A percentile compares a stretch with the other conserved stretches of the same genome.
Evolutionary conservation across 108 stramenopile genomes (phyloP).

Genomic region (Ochromonas danica): DNA sequence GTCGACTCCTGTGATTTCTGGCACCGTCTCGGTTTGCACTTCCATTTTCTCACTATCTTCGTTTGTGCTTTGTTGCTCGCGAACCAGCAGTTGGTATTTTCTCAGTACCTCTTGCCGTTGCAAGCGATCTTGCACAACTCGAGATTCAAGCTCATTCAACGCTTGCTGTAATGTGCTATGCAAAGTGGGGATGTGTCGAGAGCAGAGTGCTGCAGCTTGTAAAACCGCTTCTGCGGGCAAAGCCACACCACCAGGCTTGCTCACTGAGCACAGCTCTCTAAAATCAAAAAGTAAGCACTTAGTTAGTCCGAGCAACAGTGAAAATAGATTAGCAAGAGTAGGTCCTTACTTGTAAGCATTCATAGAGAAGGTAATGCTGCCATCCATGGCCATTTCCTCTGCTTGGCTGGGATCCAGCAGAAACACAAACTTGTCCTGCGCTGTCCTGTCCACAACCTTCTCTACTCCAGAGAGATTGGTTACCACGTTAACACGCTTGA

Average conservation of each 20-base stretch:
- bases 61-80: not conserved
- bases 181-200: not conserved
- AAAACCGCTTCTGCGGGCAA: not conserved
- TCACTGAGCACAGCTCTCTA: not conserved
- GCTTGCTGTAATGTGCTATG: not conserved
- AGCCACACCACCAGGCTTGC: constrained; percentile 1
- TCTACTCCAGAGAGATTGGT: not conserved
- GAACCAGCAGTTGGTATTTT: not conserved
- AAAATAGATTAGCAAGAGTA: not conserved
- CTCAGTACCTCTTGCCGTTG: not conserved
- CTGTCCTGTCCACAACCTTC: not conserved
- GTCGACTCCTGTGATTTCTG: not conserved
- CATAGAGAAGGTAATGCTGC: constrained; percentile 16
- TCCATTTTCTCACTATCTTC: no score
- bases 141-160: not conserved
- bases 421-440: not conserved
- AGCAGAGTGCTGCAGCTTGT: not conserved
- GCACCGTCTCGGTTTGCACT: not conserved
- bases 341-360: constrained; percentile 2
- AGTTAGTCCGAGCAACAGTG: not conserved
- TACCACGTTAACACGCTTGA: not conserved
- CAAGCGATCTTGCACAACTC: not conserved
- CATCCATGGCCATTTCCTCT: constrained; percentile 19
- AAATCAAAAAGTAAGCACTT: not conserved
- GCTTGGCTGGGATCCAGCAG: not conserved